A percentile compares a stretch with the other conserved stretches of the same genome.
Evolutionary conservation across 1,284 basidiomycete species (phyloP).

Genomic region (Ustilago esculenta): DNA sequence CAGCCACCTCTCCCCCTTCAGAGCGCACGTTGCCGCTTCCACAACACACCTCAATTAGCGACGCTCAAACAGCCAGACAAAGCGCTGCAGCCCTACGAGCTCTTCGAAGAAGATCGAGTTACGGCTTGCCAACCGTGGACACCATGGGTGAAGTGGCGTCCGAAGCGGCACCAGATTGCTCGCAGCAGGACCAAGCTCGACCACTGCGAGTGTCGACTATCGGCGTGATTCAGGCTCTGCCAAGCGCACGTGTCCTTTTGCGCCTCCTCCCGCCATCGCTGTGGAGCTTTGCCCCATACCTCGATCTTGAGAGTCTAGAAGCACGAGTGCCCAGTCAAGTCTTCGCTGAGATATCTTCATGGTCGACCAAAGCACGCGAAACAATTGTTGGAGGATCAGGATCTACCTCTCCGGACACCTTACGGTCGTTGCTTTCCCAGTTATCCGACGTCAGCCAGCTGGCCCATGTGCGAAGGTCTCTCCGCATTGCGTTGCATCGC

Average conservation of each 20-base stretch:
- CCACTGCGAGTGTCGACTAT: slow-evolving; percentile 28
- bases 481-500: slow-evolving; percentile 16
- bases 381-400: slow-evolving; percentile 10
- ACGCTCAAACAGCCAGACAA: slow-evolving; percentile 9
- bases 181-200: neutral
- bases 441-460: slow-evolving; percentile 25
- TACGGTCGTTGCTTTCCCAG: slow-evolving; percentile 20
- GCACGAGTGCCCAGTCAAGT: neutral
- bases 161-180: neutral
- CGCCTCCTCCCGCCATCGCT: slow-evolving; percentile 33
- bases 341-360: slow-evolving; percentile 12
- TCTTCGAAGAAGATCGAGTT: slow-evolving; percentile 22
- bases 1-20: slow-evolving; percentile 12
- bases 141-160: neutral
- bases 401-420: slow-evolving; percentile 5
- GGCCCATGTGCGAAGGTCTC: slow-evolving; percentile 16
- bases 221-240: slow-evolving; percentile 27
- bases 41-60: neutral
- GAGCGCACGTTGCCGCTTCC: slow-evolving; percentile 18
- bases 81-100: slow-evolving; percentile 30
- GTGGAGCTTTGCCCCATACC: slow-evolving; percentile 22
- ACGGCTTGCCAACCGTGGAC: slow-evolving; percentile 18
- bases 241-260: slow-evolving; percentile 30
- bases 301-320: slow-evolving; percentile 13
- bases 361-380: slow-evolving; percentile 35